These are phyloP conservation scores for Recurvomyces mirabilis DNA, from an alignment of 495 filamentous ascomycete species.

Conservation along the genomic window DNA sequence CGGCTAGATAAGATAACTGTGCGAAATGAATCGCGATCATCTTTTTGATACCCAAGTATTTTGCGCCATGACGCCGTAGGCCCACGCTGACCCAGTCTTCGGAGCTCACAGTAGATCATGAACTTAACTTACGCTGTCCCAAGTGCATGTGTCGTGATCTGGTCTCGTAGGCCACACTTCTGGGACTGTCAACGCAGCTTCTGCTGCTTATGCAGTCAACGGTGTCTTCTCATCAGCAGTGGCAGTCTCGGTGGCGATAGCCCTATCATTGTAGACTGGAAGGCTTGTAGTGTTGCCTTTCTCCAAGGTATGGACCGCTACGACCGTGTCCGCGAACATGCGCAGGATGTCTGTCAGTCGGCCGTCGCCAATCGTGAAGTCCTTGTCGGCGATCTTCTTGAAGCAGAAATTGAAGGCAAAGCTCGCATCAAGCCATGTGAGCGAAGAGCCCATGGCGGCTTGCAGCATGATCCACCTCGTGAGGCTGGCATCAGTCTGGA, in stretches of 20 bases:
- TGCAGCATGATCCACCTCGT: background rate
- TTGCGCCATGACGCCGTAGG: too few relatives aligned
- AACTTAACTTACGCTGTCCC: too few relatives aligned
- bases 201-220: background rate
- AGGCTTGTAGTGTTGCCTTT: background rate
- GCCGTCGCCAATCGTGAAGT: background rate
- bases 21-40: too few relatives aligned
- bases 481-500: too few relatives aligned
- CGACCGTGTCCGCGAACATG: background rate
- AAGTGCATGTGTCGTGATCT: too few relatives aligned
- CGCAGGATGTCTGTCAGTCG: background rate
- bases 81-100: too few relatives aligned
- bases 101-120: too few relatives aligned
- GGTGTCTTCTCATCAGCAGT: constrained; percentile 1
- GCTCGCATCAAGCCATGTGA: constrained; percentile 1
- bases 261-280: background rate
- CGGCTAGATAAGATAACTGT: too few relatives aligned
- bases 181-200: too few relatives aligned
- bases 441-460: background rate
- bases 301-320: background rate
- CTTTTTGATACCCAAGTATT: too few relatives aligned
- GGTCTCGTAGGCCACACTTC: too few relatives aligned
- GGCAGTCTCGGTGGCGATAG: background rate
- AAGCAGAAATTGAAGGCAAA: constrained; percentile 3
- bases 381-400: background rate